phyloP scores from a whole-genome alignment of 2,329 filamentous ascomycete genomes.

The Alternaria dauci region DNA sequence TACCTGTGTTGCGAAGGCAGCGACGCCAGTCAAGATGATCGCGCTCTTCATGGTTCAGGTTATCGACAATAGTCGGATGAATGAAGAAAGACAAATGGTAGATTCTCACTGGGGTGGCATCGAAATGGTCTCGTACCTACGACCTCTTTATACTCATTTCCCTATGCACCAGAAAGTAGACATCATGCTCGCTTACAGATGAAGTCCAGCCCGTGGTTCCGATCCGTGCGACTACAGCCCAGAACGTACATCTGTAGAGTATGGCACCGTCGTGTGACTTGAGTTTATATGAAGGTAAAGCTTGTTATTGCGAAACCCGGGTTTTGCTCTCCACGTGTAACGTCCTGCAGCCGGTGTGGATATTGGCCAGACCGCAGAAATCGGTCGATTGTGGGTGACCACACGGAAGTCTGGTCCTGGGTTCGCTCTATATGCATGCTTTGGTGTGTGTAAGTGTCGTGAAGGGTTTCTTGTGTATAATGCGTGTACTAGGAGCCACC shows the following conservation, averaged over 20 bases:
- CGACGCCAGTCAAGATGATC: constrained; percentile 18
- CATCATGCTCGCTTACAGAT: constrained; percentile 1
- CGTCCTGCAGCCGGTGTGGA: constrained; percentile 10
- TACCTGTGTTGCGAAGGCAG: constrained; percentile 42
- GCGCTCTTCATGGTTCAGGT: constrained; percentile 9
- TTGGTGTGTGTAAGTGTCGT: not conserved
- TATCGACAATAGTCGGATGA: not conserved
- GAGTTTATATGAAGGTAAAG: constrained; percentile 15
- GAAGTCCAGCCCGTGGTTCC: not conserved
- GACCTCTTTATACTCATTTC: constrained; percentile 8
- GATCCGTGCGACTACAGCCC: not conserved
- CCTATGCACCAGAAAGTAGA: not conserved
- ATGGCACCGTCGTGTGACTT: constrained; percentile 15
- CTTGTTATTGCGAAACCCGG: constrained; percentile 16
- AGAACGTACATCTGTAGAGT: not conserved
- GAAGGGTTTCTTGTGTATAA: constrained; percentile 8
- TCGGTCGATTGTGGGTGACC: constrained; percentile 5
- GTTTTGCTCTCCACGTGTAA: constrained; percentile 6
- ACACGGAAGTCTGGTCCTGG: not conserved
- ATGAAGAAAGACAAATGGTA: not conserved
- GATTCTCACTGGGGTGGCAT: not conserved
- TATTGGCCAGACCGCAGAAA: constrained; percentile 9
- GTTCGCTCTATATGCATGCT: not conserved
- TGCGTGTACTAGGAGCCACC: constrained; percentile 8
- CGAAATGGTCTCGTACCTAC: not conserved